These are phyloP conservation scores for Chaetoceros muelleri DNA, from an alignment of 108 stramenopile genomes.

Conservation along the genomic window DNA sequence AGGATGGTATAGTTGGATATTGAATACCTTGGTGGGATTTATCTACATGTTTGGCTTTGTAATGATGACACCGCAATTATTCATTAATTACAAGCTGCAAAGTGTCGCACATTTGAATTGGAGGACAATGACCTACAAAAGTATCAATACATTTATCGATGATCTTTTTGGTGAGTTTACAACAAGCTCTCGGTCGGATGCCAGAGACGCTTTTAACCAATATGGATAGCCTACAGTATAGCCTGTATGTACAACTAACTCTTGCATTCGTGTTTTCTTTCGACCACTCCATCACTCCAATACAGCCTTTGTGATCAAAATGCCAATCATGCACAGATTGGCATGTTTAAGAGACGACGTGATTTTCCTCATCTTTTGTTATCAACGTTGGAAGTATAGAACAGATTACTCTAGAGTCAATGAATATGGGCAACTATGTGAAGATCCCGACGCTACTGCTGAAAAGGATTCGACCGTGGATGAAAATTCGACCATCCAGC, in stretches of 20 bases:
- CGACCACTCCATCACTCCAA: not conserved
- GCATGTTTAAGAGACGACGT: constrained; percentile 81
- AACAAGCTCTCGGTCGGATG: no score
- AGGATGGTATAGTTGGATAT: constrained; percentile 78
- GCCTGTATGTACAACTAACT: no score
- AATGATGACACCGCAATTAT: constrained; percentile 88
- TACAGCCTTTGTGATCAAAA: constrained; percentile 65
- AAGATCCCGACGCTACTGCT: not conserved
- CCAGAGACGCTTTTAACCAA: no score
- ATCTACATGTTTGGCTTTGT: constrained; percentile 89
- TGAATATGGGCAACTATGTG: constrained; percentile 57
- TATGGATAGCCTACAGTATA: no score
- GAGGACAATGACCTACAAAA: constrained; percentile 77
- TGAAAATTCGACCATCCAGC: not conserved
- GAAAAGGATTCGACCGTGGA: not conserved
- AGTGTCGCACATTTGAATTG: constrained; percentile 83
- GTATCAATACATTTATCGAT: constrained; percentile 85
- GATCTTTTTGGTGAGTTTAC: constrained; percentile 51
- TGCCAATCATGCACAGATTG: constrained; percentile 85
- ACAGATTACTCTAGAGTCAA: constrained; percentile 49
- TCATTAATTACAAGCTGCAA: constrained; percentile 87
- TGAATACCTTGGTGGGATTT: constrained; percentile 54
- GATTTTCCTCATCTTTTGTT: constrained; percentile 78
- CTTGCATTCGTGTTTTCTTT: not conserved
- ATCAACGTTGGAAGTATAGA: constrained; percentile 75